A percentile compares a stretch with the other conserved stretches of the same genome.
Conservation (phyloP, 352 stramenopile genomes). For the Globisporangium uncinulatum region DNA sequence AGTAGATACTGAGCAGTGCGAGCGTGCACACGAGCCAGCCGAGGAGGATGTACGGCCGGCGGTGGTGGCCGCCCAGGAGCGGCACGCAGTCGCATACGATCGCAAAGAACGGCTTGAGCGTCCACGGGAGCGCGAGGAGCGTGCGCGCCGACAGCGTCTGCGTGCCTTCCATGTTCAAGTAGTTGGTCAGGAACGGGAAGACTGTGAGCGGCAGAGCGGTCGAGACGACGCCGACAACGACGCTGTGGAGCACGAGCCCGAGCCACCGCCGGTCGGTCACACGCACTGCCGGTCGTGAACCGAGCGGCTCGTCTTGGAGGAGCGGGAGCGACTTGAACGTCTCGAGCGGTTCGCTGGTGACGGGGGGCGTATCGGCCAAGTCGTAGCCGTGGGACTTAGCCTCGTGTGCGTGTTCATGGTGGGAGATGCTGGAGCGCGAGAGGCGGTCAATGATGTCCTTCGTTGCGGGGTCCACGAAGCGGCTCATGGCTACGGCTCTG, state of each 20-base stretch:
- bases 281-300: conserved; percentile 6
- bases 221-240: conserved; percentile 46
- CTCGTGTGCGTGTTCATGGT: conserved; percentile 7
- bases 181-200: conserved; percentile 60
- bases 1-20: conserved; percentile 48
- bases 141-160: conserved; percentile 21
- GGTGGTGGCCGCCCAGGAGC: conserved; percentile 15
- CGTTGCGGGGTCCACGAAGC: conserved; percentile 17
- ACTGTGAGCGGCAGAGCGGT: conserved; percentile 42
- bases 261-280: conserved; percentile 34
- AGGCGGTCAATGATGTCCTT: conserved; percentile 34
- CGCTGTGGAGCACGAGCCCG: conserved; percentile 46
- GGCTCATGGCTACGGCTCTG: conserved; percentile 14
- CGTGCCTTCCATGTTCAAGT: conserved; percentile 31
- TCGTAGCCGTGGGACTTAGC: conserved; percentile 4
- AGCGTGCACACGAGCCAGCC: conserved; percentile 36
- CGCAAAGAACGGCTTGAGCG: conserved; percentile 58
- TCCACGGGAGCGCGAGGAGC: conserved; percentile 31
- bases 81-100: conserved; percentile 62
- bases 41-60: conserved; percentile 26
- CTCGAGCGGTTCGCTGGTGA: neutral
- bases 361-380: neutral
- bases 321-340: neutral
- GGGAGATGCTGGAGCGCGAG: conserved; percentile 17
- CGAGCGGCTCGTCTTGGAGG: conserved; percentile 3